Evolutionary conservation across 768 basidiomycete genomes (phyloP), one percentile per base, ranked within the genome.

Genomic region (Epithele typhae): DNA sequence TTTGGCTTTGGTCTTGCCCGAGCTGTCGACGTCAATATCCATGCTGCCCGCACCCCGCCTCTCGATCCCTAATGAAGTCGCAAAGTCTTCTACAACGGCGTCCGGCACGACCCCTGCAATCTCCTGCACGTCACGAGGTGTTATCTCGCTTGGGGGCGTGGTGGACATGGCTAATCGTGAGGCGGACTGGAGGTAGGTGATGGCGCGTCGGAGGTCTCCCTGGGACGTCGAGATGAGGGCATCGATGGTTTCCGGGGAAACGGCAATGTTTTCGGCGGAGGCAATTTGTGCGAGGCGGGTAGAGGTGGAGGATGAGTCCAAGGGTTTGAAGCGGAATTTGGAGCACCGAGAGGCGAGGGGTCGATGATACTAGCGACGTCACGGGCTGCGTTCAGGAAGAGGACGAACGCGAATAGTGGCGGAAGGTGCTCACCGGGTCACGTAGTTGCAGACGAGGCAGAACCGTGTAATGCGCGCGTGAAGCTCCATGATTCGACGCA

Each of bases 401-500:
- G 15, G 23, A 32, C 5, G 36, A 24, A n/a, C n/a, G n/a, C n/a
- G n/a, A n/a, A n/a, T n/a, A n/a, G n/a, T n/a, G n/a, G n/a, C n/a
- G 18, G n/a, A 30, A 5, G 19, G 40, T 1, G 57, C 78, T 46
- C 25, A 93, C 95, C 96, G 79, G 4, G 96, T 99, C 37, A 99
- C 96, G 65, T 98, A 99, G 71, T 99, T 99, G 71, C 96, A 99
- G 15, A 98, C 92, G 18, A 99, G 73, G 66, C 96, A 99, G 69
- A 99, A 99, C 4, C 96, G 78, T 25, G 96, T 99, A 62, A 98
- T 98, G 46, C 87, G 79, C 15, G 91, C 91, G 59, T 98, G 93
- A n/a, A 84, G 94, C 67, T 99, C 96, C 96, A 99, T 99, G 63
- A 98, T 98, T n/a, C 96, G 81, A 34, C 96, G 77, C 33, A 99